Base-by-base conservation (phyloP, 2,329 filamentous ascomycete species). In the Pseudocercospora eumusae region DNA sequence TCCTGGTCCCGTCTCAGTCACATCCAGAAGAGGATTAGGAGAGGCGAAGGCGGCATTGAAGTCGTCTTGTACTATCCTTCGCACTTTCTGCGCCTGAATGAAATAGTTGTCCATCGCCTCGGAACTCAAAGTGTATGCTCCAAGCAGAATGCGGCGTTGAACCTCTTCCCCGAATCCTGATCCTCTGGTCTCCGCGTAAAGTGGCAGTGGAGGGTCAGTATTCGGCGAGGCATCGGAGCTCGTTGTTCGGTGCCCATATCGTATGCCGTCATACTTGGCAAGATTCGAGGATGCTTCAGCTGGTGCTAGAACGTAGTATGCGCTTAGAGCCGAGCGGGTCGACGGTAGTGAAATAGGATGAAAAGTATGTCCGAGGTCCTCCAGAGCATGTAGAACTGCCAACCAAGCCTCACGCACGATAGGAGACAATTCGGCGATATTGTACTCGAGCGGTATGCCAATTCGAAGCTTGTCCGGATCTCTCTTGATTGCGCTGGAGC, bases 31-130 rank as follows among this genome's bases (percentile, higher is more conserved):
- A 2, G 89, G 89, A 72, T 96, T 93, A 3, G 79, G 78, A 47
- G 86, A 76, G 15, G 78, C 76, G 73, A 99, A 97, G 0, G 91
- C 87, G 1, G 83, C 78, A 76, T 98, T 87, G 74, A 99, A 99
- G 72, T 99, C 95, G 33, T 81, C 80, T 73, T 95, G 89, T 1
- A 99, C 91, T 18, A 96, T 80, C 59, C 91, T 84, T 1, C 95
- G 88, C 42, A 97, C 86, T 67, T 88, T 89, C 77, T 99, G 95
- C 50, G 95, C 95, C 74, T 96, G 90, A 65, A 96, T 85, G 72
- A 99, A 99, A 77, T 98, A 97, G 75, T 98, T 99, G 75, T 96
- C 90, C 72, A 96, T 95, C 9, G 92, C 92, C 64, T 90, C 86
- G 0, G 93, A 93, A 76, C 91, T 96, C 57, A 99, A 83, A 44